Evolutionary conservation across 2,329 filamentous ascomycete genomes (phyloP).

Genomic region (Alternaria sp.): DNA sequence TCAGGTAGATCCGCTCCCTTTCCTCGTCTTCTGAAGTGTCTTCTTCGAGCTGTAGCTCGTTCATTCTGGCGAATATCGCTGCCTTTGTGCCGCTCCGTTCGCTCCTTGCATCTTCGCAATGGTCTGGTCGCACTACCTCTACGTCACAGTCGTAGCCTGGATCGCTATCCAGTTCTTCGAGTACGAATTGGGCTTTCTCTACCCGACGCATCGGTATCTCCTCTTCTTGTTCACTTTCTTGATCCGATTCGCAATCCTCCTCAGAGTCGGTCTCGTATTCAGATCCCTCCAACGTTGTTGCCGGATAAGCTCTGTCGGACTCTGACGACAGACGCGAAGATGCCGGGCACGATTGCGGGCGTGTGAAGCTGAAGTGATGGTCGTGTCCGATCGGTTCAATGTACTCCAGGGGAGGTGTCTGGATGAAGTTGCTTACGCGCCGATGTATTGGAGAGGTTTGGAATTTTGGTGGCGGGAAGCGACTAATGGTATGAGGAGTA

Average conservation of each 20-base stretch:
- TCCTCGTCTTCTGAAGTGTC: slow-evolving; percentile 44
- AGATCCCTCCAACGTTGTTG: slow-evolving; percentile 41
- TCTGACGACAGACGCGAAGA: slow-evolving; percentile 48
- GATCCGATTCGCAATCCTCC: slow-evolving; percentile 31
- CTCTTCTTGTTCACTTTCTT: slow-evolving; percentile 37
- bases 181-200: slow-evolving; percentile 45
- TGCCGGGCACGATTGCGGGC: slow-evolving; percentile 41
- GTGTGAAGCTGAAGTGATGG: slow-evolving; percentile 46
- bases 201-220: slow-evolving; percentile 30
- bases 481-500: slow-evolving; percentile 33
- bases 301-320: slow-evolving; percentile 42
- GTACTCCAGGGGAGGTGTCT: slow-evolving; percentile 48
- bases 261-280: slow-evolving; percentile 30
- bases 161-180: slow-evolving; percentile 53
- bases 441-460: slow-evolving; percentile 45
- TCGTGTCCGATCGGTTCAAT: slow-evolving; percentile 45
- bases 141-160: slow-evolving; percentile 50
- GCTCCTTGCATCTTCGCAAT: slow-evolving; percentile 52
- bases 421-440: slow-evolving; percentile 39
- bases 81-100: slow-evolving; percentile 38
- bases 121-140: slow-evolving; percentile 53
- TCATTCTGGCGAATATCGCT: slow-evolving; percentile 43
- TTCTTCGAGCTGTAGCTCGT: slow-evolving; percentile 43
- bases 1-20: slow-evolving; percentile 31
- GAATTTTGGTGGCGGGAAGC: slow-evolving; percentile 37